Base-by-base conservation (phyloP, 2,329 filamentous ascomycete species). In the Xylariaceae sp. region DNA sequence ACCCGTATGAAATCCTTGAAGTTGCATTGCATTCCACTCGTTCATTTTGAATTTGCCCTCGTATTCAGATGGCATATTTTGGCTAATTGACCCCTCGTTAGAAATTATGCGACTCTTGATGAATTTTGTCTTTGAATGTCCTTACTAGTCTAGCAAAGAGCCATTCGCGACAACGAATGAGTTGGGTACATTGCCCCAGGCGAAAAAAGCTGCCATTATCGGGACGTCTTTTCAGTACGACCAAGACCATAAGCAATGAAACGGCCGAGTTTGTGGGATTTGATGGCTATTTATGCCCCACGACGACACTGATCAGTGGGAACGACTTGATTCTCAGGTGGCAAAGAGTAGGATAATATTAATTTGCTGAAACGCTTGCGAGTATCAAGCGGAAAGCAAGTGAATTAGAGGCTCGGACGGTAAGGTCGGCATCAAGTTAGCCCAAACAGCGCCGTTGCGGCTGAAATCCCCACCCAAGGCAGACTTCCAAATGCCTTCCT, bases 151-250 rank as follows among this genome's bases (percentile, higher is more conserved):
- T 10, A 55, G 29, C n/a, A 55, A 26, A 3, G 52, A 55, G 33
- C 52, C 52, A 20, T 55, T 55, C 11, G 35, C 52, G 20, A 55
- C 52, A 15, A 46, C 41, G 24, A 55, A 55, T 20, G 52, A 51
- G 35, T 55, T 51, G 29, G 52, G 52, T 5, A 45, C 41, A 26
- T 46, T 55, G n/a, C 52, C 52, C 46, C 46, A 55, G 13, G 41
- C 52, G 30, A 55, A 55, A 35, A 55, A 51, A 46, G 52, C 52
- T 18, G 52, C n/a, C 52, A 55, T 55, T 21, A 61, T 60, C 21
- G 6, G 10, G 11, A n/a, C 13, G 16, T 35, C 15, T 29, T 35
- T 23, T 6, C 27, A 13, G 15, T 20, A 8, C 20, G 11, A 6
- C 20, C 23, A 13, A 27, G 5, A 27, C 13, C 3, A 13, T 8